Evolutionary conservation across 345 rosid genomes (phyloP).

Genomic region (Euphorbia tirucalli): DNA sequence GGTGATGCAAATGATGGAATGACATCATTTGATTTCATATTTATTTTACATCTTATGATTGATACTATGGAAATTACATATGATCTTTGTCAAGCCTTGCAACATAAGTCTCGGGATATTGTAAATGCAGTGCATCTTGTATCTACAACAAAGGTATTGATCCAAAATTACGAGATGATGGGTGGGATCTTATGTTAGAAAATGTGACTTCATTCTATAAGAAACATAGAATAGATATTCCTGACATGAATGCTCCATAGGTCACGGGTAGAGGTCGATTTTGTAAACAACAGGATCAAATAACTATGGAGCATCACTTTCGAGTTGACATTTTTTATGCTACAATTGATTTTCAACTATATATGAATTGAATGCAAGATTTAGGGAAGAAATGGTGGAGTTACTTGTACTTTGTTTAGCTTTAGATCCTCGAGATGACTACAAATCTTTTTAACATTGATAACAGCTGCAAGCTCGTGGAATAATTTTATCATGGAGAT

Average conservation of each 20-base stretch:
- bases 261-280: neutral
- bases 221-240: neutral
- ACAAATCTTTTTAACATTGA: neutral
- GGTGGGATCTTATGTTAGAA: neutral
- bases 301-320: neutral
- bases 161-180: neutral
- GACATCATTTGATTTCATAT: slow-evolving; percentile 2
- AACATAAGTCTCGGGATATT: slow-evolving; percentile 4
- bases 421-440: neutral
- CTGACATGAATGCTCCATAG: neutral
- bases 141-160: neutral
- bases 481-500: neutral
- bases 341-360: neutral
- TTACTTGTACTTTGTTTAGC: neutral
- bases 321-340: neutral
- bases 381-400: neutral
- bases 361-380: neutral
- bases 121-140: slow-evolving; percentile 9
- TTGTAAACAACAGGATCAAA: neutral
- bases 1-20: neutral
- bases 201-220: neutral
- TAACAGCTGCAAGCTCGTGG: neutral
- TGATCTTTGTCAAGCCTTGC: slow-evolving; percentile 5
- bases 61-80: neutral
- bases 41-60: slow-evolving; percentile 1